These are phyloP conservation scores for Penicillium sp. DNA, from an alignment of 2,329 filamentous ascomycete species.

Conservation along the genomic window DNA sequence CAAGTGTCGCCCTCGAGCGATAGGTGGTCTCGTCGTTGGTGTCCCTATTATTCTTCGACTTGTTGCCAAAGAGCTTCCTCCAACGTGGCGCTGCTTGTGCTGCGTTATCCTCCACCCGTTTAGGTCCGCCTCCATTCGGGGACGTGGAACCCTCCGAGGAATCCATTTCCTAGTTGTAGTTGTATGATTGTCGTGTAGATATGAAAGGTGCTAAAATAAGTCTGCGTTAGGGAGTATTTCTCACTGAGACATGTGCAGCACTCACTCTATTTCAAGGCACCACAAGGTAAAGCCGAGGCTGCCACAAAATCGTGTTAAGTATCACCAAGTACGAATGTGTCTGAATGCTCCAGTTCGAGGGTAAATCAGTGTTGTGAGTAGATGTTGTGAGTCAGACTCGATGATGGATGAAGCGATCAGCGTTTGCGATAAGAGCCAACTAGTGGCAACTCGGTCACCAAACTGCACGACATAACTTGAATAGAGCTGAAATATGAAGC, in stretches of 20 bases:
- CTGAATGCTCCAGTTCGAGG: not conserved
- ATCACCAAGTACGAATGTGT: not conserved
- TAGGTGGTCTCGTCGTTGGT: conserved; percentile 28
- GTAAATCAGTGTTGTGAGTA: too few species aligned
- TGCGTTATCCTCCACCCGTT: not conserved
- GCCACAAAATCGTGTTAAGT: not conserved
- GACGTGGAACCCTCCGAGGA: conserved; percentile 6
- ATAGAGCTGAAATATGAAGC: not conserved
- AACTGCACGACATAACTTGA: conserved; percentile 17
- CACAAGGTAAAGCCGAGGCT: too few species aligned
- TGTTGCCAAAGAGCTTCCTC: conserved; percentile 23
- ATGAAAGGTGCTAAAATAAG: not conserved
- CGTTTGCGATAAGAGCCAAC: conserved; percentile 20
- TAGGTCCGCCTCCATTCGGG: not conserved
- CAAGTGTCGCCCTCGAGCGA: conserved; percentile 63
- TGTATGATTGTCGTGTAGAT: not conserved
- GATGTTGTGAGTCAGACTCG: not conserved
- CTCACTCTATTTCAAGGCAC: too few species aligned
- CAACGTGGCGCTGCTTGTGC: conserved; percentile 18
- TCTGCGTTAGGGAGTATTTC: not conserved
- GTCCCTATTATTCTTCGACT: conserved; percentile 5
- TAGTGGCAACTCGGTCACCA: conserved; percentile 7
- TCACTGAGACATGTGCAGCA: too few species aligned
- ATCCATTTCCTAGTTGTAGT: conserved; percentile 5
- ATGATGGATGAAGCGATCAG: conserved; percentile 12